Evolutionary conservation across 768 basidiomycete species (phyloP).

Genomic region (Tulasnella sp.): DNA sequence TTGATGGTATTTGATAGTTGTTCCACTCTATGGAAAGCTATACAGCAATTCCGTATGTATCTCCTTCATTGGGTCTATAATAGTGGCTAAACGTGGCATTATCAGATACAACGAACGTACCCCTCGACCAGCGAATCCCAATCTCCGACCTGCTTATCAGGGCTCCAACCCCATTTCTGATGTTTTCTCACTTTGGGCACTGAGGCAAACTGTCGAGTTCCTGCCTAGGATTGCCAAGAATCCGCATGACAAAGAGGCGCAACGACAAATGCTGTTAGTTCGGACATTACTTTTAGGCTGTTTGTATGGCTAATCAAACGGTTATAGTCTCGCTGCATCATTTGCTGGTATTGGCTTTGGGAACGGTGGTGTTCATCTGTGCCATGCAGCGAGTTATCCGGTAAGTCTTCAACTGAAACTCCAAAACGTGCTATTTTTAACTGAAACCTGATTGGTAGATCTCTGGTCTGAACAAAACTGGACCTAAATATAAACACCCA

Average conservation of each 20-base stretch:
- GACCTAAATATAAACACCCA: constrained; percentile 82
- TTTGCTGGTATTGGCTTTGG: constrained; percentile 95
- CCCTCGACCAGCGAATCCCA: constrained; percentile 82
- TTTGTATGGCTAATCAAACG: background rate
- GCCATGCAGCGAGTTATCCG: constrained; percentile 82
- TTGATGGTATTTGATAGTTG: constrained; percentile 26
- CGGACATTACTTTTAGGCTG: background rate
- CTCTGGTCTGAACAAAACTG: constrained; percentile 86
- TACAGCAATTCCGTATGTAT: constrained; percentile 75
- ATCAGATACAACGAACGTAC: constrained; percentile 75
- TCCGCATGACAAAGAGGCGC: constrained; percentile 64
- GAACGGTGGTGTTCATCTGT: constrained; percentile 83
- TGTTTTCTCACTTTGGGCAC: constrained; percentile 86
- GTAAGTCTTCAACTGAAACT: constrained; percentile 32
- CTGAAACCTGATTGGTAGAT: constrained; percentile 32
- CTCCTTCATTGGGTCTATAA: constrained; percentile 48
- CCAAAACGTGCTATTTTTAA: too few species aligned
- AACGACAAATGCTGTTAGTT: constrained; percentile 78
- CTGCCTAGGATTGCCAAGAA: constrained; percentile 78
- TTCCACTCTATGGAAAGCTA: constrained; percentile 95
- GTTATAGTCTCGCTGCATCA: constrained; percentile 64
- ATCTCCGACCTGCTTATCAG: constrained; percentile 83
- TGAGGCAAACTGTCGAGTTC: constrained; percentile 76
- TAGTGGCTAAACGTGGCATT: background rate
- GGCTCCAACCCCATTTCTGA: constrained; percentile 91